Evolutionary conservation across 2,329 filamentous ascomycete genomes (phyloP).

Genomic region (Ophiostoma montium): DNA sequence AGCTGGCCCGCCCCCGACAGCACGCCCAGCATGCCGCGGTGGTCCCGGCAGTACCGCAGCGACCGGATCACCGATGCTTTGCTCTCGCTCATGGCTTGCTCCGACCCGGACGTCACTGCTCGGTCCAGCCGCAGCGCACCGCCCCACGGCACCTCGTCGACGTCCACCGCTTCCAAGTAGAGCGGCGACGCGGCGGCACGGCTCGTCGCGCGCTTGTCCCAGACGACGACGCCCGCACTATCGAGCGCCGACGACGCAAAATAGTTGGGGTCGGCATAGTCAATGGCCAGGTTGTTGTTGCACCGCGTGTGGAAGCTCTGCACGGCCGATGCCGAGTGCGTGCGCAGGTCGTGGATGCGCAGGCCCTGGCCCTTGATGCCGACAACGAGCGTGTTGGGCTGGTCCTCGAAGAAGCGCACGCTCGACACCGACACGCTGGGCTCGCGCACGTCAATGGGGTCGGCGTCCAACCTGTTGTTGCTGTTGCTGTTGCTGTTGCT

Average conservation of each 20-base stretch:
- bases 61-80: slow-evolving; percentile 49
- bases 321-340: slow-evolving; percentile 8
- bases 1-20: slow-evolving; percentile 50
- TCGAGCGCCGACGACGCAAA: slow-evolving; percentile 69
- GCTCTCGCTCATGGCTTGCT: slow-evolving; percentile 34
- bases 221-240: slow-evolving; percentile 60
- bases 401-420: slow-evolving; percentile 67
- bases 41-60: slow-evolving; percentile 48
- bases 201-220: slow-evolving; percentile 56
- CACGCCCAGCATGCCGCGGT: slow-evolving; percentile 45
- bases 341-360: slow-evolving; percentile 62
- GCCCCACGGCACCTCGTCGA: slow-evolving; percentile 47
- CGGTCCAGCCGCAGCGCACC: slow-evolving; percentile 43
- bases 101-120: slow-evolving; percentile 40
- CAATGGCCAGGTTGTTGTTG: slow-evolving; percentile 61
- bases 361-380: slow-evolving; percentile 65
- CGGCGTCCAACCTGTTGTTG: slow-evolving; percentile 37
- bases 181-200: slow-evolving; percentile 36
- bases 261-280: slow-evolving; percentile 69
- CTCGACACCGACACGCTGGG: slow-evolving; percentile 64
- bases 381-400: slow-evolving; percentile 59
- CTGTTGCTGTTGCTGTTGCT: no score
- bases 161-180: slow-evolving; percentile 44
- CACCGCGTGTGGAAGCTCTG: slow-evolving; percentile 51
- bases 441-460: slow-evolving; percentile 45